Conservation (phyloP, 1,284 basidiomycete genomes). For the Anthracocystis setariae region DNA sequence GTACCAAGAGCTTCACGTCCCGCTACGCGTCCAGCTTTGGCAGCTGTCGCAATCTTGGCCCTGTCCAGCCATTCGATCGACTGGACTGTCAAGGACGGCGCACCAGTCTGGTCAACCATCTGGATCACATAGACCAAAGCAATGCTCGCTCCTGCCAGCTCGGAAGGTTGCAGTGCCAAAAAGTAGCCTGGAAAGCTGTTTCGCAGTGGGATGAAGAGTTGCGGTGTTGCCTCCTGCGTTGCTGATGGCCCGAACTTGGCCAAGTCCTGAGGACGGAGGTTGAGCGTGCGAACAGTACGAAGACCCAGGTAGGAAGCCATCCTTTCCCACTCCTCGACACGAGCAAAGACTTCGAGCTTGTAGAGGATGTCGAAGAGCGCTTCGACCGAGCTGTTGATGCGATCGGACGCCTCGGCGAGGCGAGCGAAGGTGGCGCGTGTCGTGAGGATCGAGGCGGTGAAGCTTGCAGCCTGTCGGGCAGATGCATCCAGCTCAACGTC, state of each 20-base stretch:
- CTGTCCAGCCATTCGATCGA: slow-evolving; percentile 59
- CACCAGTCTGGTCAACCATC: slow-evolving; percentile 34
- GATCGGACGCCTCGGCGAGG: slow-evolving; percentile 44
- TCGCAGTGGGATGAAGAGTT: slow-evolving; percentile 49
- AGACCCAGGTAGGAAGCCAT: slow-evolving; percentile 68
- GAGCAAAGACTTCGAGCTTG: slow-evolving; percentile 43
- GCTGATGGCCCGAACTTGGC: slow-evolving; percentile 45
- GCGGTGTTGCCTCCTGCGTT: slow-evolving; percentile 26
- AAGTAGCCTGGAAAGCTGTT: slow-evolving; percentile 53
- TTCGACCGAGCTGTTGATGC: slow-evolving; percentile 46
- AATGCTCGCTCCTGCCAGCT: slow-evolving; percentile 29
- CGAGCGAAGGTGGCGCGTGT: slow-evolving; percentile 25
- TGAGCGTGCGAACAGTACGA: slow-evolving; percentile 76
- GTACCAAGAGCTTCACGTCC: not conserved
- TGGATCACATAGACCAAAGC: slow-evolving; percentile 48
- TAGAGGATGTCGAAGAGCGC: slow-evolving; percentile 45
- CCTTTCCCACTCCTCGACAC: slow-evolving; percentile 60
- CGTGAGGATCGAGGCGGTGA: slow-evolving; percentile 35
- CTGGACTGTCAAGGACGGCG: slow-evolving; percentile 36
- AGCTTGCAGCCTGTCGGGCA: slow-evolving; percentile 12
- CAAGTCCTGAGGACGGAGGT: slow-evolving; percentile 70
- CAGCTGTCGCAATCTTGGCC: slow-evolving; percentile 24
- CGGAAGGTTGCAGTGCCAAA: slow-evolving; percentile 47
- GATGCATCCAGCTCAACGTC: not conserved
- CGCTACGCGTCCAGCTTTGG: slow-evolving; percentile 6